Evolutionary conservation across 345 rosid species (phyloP).

Genomic region (Pistacia integerrima): DNA sequence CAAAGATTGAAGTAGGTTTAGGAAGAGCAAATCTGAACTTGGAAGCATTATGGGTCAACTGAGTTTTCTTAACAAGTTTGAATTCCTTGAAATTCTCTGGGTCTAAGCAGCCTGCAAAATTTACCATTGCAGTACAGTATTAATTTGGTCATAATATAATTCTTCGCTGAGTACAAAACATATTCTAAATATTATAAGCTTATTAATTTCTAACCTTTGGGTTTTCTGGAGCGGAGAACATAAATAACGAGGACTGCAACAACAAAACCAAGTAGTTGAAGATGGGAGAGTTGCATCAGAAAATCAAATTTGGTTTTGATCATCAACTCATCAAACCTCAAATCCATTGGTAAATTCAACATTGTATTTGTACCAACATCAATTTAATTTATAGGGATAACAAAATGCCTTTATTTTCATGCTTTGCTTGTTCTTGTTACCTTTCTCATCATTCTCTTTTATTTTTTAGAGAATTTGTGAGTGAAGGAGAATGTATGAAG

Average conservation of each 20-base stretch:
- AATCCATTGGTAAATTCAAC: neutral
- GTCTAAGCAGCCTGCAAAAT: constrained; percentile 34
- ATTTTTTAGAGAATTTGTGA: neutral
- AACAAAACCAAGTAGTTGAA: neutral
- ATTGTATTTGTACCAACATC: neutral
- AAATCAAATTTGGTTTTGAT: constrained; percentile 1
- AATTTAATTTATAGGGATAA: no score
- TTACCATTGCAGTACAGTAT: neutral
- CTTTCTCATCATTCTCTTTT: neutral
- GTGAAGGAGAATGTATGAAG: neutral
- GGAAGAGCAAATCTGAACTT: constrained; percentile 44
- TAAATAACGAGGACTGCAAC: neutral
- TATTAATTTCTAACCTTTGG: constrained; percentile 6
- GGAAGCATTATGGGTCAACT: constrained; percentile 32
- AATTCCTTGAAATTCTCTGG: constrained; percentile 39
- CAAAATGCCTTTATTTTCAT: neutral
- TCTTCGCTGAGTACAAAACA: neutral
- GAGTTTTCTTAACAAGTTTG: constrained; percentile 30
- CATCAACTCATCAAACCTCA: neutral
- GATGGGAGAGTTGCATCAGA: neutral
- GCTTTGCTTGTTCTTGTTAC: neutral
- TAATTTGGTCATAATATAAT: no score
- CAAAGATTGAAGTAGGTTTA: constrained; percentile 26
- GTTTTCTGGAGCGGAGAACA: neutral
- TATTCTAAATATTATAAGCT: no score